Evolutionary conservation across 2,329 filamentous ascomycete genomes (phyloP), one percentile per base, ranked within the genome.

Genomic region (Thelonectria rubi): DNA sequence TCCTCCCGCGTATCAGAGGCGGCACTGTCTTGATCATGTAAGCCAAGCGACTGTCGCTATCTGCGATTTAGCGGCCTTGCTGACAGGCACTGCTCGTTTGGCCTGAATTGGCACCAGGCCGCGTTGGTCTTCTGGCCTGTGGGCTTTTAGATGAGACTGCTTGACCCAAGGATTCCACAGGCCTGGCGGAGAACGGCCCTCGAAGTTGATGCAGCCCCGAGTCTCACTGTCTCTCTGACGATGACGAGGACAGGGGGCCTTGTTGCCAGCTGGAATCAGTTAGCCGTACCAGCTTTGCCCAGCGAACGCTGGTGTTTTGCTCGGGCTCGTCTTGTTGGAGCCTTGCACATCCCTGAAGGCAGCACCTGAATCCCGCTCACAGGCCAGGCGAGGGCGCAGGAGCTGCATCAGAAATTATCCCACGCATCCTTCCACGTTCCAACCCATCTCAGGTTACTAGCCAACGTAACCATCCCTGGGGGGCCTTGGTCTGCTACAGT

Each of bases 141-240:
- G 62, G 55, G 43, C 54, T 64, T 46, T 54, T 43, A 63, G 59
- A 45, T 65, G 64, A 66, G 62, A 66, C 62, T 56, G 52, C 46
- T 39, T 30, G 45, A 37, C 39, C 54, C 45, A 26, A 53, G 49
- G 15, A 57, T 24, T 39, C 57, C 45, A 45, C 52, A 39, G 47
- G 26, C 26, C 34, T 42, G 52, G 24, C 43, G 42, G 54, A 53
- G 49, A 49, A 53, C 24, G 42, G 45, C 55, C 48, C 40, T 45
- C n/a, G 42, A 47, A 49, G 34, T 37, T 48, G 53, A 39, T 45
- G 56, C 49, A 56, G 55, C 64, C 56, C 46, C 56, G 47, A 58
- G 52, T 58, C 8, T 30, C 63, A 60, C 58, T 68, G 52, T 58
- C 8, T 30, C 63, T 63, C 58, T 68, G 55, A 60, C 58, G 53